These are phyloP conservation scores for Pseudognaphalium luteoalbum DNA, from an alignment of 129 eudicot species.

Conservation along the genomic window DNA sequence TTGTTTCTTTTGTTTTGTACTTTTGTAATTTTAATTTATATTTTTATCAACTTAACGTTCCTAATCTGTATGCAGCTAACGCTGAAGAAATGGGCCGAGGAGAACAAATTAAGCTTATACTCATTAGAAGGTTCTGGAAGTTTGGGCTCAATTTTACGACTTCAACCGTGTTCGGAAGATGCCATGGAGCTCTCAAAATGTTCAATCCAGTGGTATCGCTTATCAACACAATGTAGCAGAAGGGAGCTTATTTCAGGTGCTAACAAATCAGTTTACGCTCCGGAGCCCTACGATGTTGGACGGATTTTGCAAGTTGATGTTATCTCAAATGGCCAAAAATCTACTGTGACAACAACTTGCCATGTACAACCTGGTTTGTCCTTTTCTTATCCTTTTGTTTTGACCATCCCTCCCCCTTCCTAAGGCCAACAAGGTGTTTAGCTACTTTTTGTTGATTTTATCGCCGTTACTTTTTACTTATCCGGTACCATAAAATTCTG, in stretches of 20 bases:
- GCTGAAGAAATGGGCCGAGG: slow-evolving; percentile 72
- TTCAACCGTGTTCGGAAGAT: slow-evolving; percentile 65
- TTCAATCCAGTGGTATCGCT: slow-evolving; percentile 88
- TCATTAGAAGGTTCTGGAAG: slow-evolving; percentile 59
- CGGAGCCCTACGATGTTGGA: slow-evolving; percentile 91
- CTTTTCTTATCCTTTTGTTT: slow-evolving; percentile 10
- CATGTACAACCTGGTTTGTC: slow-evolving; percentile 76
- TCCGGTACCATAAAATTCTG: slow-evolving; percentile 13
- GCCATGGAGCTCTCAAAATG: slow-evolving; percentile 85
- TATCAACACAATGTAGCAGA: slow-evolving; percentile 80
- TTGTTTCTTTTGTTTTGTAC: neutral
- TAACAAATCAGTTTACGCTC: slow-evolving; percentile 86
- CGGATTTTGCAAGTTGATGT: slow-evolving; percentile 87
- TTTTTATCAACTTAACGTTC: slow-evolving; percentile 5
- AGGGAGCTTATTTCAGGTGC: slow-evolving; percentile 96
- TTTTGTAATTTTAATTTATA: slow-evolving; percentile 6
- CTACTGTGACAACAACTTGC: slow-evolving; percentile 64
- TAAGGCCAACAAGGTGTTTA: neutral
- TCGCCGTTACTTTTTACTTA: neutral
- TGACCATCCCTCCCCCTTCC: neutral
- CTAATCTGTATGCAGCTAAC: slow-evolving; percentile 47
- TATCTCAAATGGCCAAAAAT: slow-evolving; percentile 62
- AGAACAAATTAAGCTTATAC: slow-evolving; percentile 58
- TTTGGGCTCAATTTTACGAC: slow-evolving; percentile 75
- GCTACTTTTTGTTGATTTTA: neutral